Evolutionary conservation across 2,329 filamentous ascomycete species (phyloP).

Genomic region (Fusarium protoensiforme): DNA sequence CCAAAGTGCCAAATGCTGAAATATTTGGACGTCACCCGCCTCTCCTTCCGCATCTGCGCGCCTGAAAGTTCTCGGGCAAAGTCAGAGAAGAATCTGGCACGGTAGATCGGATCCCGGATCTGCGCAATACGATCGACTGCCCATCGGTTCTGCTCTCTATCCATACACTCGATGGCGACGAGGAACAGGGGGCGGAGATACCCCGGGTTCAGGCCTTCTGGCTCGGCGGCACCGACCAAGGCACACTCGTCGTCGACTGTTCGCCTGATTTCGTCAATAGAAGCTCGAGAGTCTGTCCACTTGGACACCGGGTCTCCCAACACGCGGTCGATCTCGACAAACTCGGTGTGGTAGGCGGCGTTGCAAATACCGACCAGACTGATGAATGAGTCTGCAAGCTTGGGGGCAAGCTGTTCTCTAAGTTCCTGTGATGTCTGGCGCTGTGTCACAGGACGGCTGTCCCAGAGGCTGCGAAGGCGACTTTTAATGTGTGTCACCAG

Average conservation of each 20-base stretch:
- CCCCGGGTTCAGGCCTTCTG: conserved; percentile 19
- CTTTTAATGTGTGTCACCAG: conserved; percentile 11
- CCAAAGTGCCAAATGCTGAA: conserved; percentile 37
- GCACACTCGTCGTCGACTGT: background rate
- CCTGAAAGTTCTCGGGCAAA: conserved; percentile 29
- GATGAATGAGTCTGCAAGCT: conserved; percentile 2
- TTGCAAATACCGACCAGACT: conserved; percentile 31
- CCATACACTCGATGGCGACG: conserved; percentile 35
- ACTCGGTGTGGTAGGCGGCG: conserved; percentile 35
- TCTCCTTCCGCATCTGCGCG: conserved; percentile 33
- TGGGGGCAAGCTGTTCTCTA: background rate
- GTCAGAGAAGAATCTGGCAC: background rate
- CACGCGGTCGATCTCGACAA: conserved; percentile 37
- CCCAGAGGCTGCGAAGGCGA: background rate
- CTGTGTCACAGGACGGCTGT: background rate
- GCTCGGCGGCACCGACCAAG: background rate
- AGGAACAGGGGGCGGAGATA: conserved; percentile 38
- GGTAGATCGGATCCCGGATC: background rate
- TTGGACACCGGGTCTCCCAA: conserved; percentile 32
- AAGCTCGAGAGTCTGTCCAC: conserved; percentile 22
- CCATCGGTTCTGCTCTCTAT: conserved; percentile 14
- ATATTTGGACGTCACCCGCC: conserved; percentile 37
- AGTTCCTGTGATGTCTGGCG: background rate
- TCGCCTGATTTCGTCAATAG: conserved; percentile 1
- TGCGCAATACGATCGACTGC: background rate